Base-by-base conservation (phyloP, 305 asterid genomes). In the Petunia hybrid region DNA sequence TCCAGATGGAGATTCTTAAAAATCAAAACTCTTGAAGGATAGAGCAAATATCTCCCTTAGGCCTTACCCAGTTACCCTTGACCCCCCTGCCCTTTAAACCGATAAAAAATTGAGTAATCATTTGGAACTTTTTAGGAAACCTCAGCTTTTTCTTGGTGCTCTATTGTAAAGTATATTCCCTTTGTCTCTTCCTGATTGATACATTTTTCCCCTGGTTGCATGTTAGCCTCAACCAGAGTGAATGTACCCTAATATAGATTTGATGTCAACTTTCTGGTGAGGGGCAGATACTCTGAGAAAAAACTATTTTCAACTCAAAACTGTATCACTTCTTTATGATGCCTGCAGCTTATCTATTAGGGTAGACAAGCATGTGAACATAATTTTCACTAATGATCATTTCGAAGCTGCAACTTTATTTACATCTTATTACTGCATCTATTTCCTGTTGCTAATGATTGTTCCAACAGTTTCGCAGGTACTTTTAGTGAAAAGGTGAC, bases 401-500 rank as follows among this genome's bases (percentile, higher is more conserved):
- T 22, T 22, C 31, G 31, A 8, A 48, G 55, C 9, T 1, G 55
- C 2, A 48, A 51, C 14, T n/a, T 38, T 62, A 16, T 75, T 13
- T 16, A 12, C 43, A 22, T n/a, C 55, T 16, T 59, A 6, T 76
- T 59, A 60, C 41, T 36, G 39, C 66, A 13, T 67, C 66, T 22
- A 55, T 76, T 77, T 88, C 83, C 78, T 83, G 70, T 82, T 67
- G 79, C 82, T 85, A 70, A 71, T 82, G 78, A 64, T 66, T 85
- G 78, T 83, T 68, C 85, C 14, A 89, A 82, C 90, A 95, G 99
- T 88, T 95, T 95, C 88, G 98, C 97, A 82, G 97, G 94, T 80
- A 91, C 99, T 67, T 95, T 92, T 85, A 94, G 89, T 90, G 99
- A 95, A 86, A 95, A 95, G 83, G 93, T 91, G 61, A 92, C 98